Evolutionary conservation across 805 yeast species (phyloP), one percentile per base, ranked within the genome.

Genomic region (Yarrowia alimentaria): DNA sequence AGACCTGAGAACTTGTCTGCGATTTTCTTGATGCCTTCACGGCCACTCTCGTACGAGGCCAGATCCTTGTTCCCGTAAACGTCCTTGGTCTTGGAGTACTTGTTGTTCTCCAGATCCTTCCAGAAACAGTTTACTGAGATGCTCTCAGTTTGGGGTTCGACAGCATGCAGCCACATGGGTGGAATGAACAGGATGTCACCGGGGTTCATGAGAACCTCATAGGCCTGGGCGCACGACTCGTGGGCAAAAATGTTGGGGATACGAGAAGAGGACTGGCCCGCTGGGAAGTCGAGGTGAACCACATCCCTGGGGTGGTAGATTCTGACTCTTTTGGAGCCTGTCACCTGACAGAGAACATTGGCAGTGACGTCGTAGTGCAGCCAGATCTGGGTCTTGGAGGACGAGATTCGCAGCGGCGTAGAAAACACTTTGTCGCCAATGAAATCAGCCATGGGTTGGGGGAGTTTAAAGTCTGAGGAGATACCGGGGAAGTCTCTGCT

Each of bases 171-270:
- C 73, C 73, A 68, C 60, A 64, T 55, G 4, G 70, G 53, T 8
- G 73, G 73, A 24, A 68, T 61, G 40, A 61, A 65, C 8, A 69
- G 32, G 17, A 67, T 56, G 52, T 69, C 73, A 5, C 73, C 71
- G 1, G 72, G 68, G 11, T 57, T 22, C 64, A 68, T 59, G 13
- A 55, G 43, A 16, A 58, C 51, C 47, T 67, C 70, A 21, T 56
- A 51, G 5, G 71, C 68, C 18, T 59, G 61, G 6, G 35, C 28
- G 11, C 49, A 35, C 7, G 28, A 51, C 24, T 29, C 48, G 17
- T 29, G 38, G 9, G 38, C 57, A 51, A 68, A 69, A 5, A 68
- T 56, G 51, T 67, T 59, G 8, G 42, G 56, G n/a, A 69, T 61
- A 13, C 55, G 31, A 1, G 71, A 67, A 1, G 69, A 63, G 5